phyloP scores from a whole-genome alignment of 441 rosid species.

The Melianthus villosus region DNA sequence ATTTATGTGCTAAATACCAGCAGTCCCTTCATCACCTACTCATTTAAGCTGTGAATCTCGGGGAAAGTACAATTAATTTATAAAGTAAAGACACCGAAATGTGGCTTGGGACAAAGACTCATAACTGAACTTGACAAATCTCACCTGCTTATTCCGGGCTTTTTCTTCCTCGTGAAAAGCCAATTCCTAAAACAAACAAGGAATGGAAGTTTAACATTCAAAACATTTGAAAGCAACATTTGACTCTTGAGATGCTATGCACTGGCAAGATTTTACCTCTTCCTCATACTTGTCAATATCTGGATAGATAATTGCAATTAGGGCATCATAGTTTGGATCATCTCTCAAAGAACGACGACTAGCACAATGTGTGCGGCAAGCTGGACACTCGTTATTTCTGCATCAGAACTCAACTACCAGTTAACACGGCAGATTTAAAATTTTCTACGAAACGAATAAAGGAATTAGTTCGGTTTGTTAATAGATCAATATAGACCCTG shows the following conservation, averaged over 20 bases:
- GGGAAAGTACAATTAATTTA: too few species aligned
- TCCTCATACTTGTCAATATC: constrained; percentile 70
- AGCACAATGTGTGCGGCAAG: constrained; percentile 97
- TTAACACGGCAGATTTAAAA: too few species aligned
- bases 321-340: constrained; percentile 78
- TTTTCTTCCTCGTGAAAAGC: constrained; percentile 51
- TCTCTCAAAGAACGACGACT: constrained; percentile 94
- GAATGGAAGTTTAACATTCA: constrained; percentile 8
- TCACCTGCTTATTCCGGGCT: constrained; percentile 54
- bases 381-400: constrained; percentile 97
- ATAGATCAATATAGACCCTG: too few species aligned
- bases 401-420: constrained; percentile 13
- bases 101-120: too few species aligned
- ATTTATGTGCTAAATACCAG: too few species aligned
- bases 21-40: too few species aligned
- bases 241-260: too few species aligned
- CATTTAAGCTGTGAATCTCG: too few species aligned
- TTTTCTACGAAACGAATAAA: too few species aligned
- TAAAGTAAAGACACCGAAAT: too few species aligned
- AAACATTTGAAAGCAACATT: too few species aligned
- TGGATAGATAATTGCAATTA: constrained; percentile 67
- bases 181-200: constrained; percentile 30
- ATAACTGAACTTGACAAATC: constrained; percentile 2
- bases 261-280: constrained; percentile 33
- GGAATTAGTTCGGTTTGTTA: too few species aligned